These are phyloP conservation scores for Rosellinia necatrix DNA, from an alignment of 2,329 filamentous ascomycete genomes.

Conservation along the genomic window DNA sequence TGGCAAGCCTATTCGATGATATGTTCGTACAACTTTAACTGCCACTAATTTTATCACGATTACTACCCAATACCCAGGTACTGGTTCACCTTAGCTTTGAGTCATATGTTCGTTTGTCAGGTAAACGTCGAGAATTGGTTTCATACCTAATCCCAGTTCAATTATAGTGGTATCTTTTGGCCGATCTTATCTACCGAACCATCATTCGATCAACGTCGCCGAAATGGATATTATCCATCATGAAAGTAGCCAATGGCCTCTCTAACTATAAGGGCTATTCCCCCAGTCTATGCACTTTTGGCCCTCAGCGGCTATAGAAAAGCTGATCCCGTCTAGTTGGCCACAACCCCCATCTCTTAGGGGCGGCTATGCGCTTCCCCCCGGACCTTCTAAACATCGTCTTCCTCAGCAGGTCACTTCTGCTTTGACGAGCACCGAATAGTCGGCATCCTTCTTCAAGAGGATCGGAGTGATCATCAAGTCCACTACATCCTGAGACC, in stretches of 20 bases:
- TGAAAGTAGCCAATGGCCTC: background rate
- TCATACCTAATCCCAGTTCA: background rate
- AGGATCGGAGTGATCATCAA: slow-evolving; percentile 39
- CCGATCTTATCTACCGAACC: background rate
- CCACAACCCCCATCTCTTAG: too few relatives aligned
- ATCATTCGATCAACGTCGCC: background rate
- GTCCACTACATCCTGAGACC: slow-evolving; percentile 31
- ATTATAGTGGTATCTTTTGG: background rate
- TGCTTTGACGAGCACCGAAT: slow-evolving; percentile 36
- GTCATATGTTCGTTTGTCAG: too few relatives aligned
- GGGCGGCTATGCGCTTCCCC: background rate
- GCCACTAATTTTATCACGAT: too few relatives aligned
- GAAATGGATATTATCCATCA: background rate
- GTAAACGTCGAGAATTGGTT: background rate
- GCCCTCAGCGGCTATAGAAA: background rate
- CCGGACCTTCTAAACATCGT: background rate
- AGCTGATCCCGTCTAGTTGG: too few relatives aligned
- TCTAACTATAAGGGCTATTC: background rate
- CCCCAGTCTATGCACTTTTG: background rate
- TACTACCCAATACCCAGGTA: too few relatives aligned
- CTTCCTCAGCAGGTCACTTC: slow-evolving; percentile 36
- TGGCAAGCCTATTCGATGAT: background rate
- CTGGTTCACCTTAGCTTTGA: too few relatives aligned
- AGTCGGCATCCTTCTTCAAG: slow-evolving; percentile 33
- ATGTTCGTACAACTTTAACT: background rate